Base-by-base conservation (phyloP, 2,329 filamentous ascomycete genomes). In the Arthrocladium fulminans region DNA sequence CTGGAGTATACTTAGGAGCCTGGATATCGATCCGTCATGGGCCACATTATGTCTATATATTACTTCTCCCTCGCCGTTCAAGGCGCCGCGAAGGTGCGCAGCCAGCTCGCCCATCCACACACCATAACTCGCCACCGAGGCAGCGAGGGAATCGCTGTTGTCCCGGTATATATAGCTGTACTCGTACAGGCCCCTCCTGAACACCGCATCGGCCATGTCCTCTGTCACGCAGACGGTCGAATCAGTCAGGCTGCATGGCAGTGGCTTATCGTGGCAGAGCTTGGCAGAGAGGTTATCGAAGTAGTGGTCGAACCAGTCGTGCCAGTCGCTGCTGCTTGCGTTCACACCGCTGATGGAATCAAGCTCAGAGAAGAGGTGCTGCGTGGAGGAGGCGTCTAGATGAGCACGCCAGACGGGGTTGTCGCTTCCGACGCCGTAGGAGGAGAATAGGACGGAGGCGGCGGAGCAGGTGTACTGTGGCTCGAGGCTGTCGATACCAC, bases 211-310 rank as follows among this genome's bases (percentile, higher is more conserved):
- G 2, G 84, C 81, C 37, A 81, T 68, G 0, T 67, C 63, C 57
- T 80, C 79, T 2, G 75, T 75, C 34, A 89, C 68, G 60, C 86
- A 90, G 0, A 64, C 67, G 46, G 74, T 72, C 52, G 73, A 73
- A 47, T 54, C 65, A 66, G 49, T 64, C 40, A 57, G 54, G 53
- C 75, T 78, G 67, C 86, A 90, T 0, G 86, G 86, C 0, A 89
- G 69, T 0, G 84, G 77, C 59, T 84, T 86, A 15, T 65, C 69
- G 60, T 92, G 86, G 63, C 86, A 92, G 61, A 88, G 82, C 0
- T 86, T 75, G 0, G 86, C 82, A 0, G 84, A 88, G 1, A 92
- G 74, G 59, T 88, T 92, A 63, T 92, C 87, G 59, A 82, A 92
- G 68, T 92, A 92, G 64, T 88, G 86, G 60, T 92, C 87, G 58